phyloP scores from a whole-genome alignment of 2,329 filamentous ascomycete species.

The Capronia epimyces region DNA sequence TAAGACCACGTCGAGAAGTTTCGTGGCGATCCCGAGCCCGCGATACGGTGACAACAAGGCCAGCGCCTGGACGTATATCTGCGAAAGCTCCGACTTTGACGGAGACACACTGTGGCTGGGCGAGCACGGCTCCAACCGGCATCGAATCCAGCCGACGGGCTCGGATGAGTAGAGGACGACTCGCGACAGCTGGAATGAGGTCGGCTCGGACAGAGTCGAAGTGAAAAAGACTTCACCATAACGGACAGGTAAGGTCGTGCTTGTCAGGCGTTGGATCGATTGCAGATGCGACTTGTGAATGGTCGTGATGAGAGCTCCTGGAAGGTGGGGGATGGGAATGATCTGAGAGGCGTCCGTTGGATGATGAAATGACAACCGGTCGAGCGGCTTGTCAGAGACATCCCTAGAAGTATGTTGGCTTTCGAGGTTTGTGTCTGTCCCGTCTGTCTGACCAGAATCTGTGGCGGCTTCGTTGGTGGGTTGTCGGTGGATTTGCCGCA shows the following conservation, averaged over 20 bases:
- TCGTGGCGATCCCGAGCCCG: conserved; percentile 52
- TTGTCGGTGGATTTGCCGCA: neutral
- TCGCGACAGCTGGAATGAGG: conserved; percentile 51
- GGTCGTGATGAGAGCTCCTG: conserved; percentile 50
- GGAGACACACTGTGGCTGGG: neutral
- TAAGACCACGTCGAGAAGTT: conserved; percentile 46
- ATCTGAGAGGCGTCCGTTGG: neutral
- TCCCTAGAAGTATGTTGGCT: neutral
- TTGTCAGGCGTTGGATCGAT: conserved; percentile 53
- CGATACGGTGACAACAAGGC: conserved; percentile 57
- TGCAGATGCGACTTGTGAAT: conserved; percentile 51
- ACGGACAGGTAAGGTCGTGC: conserved; percentile 55
- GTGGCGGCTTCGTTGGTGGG: neutral
- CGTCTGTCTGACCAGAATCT: neutral
- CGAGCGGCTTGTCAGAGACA: neutral
- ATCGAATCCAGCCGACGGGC: conserved; percentile 45
- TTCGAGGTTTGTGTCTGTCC: neutral
- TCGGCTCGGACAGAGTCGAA: conserved; percentile 52
- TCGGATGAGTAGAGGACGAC: conserved; percentile 51
- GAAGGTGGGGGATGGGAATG: conserved; percentile 33
- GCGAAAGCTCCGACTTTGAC: conserved; percentile 31
- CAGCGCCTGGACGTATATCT: conserved; percentile 59
- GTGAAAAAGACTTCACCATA: conserved; percentile 59
- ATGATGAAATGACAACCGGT: neutral
- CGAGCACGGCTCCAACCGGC: conserved; percentile 39